Evolutionary conservation across 495 filamentous ascomycete species (phyloP), one percentile per base, ranked within the genome.

Genomic region (Penicillium paxilli): DNA sequence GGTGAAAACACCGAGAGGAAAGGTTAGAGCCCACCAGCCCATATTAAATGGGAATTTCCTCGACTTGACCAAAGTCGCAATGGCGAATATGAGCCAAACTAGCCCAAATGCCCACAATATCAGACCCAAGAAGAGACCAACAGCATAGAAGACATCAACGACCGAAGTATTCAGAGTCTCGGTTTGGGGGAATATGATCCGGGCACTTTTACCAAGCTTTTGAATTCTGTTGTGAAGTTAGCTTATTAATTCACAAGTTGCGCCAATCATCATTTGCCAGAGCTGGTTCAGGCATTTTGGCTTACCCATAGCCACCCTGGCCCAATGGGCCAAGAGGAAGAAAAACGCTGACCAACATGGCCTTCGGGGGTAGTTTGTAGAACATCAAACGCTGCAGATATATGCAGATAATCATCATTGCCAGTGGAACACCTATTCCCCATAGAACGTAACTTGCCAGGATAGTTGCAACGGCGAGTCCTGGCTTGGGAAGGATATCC

Each of bases 1-100:
- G 0, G 83, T 72, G 57, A 79, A 83, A 12, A 80, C 80, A 28
- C 80, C 83, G 21, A 86, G 54, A 0, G 84, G 84, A 47, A 87
- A 88, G 2, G 76, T 83, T 46, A 87, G 86, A 3, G 77, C 80
- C 85, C 85, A 88, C 84, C 84, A 87, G 1, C 83, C 84, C 59
- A 86, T 80, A 47, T 86, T 87, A 62, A 87, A 87, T 0, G 84
- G 82, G 42, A 87, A 86, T 10, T 56, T 74, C 45, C 59, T 70
- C 12, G 35, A 76, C 3, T 59, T 51, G 0, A 51, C 50, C 14
- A 74, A 63, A 1, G 71, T 62, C 0, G 60, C 64, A 3, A 68
- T 48, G 7, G 83, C 86, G 47, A 87, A 80, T 59, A 81, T 78
- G 0, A 87, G 67, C 85, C 86, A 88, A 0, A 85, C 76, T 1